phyloP scores from a whole-genome alignment of 208 protist genomes.

The Trypanosoma caninum region DNA sequence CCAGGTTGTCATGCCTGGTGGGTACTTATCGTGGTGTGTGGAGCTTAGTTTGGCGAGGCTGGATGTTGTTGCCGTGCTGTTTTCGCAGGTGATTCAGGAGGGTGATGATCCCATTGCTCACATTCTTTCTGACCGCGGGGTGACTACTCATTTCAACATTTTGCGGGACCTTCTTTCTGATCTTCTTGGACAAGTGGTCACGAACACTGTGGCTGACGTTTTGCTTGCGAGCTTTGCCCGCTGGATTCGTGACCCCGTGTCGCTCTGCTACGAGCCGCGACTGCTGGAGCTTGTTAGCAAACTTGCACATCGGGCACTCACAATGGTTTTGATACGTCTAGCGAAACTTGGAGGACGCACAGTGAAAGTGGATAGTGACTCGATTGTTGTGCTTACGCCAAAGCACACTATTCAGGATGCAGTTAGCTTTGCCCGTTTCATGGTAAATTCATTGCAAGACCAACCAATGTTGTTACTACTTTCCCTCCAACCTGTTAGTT shows the following conservation, averaged over 20 bases:
- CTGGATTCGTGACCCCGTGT: slow-evolving; percentile 82
- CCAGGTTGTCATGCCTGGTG: slow-evolving; percentile 77
- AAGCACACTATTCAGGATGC: slow-evolving; percentile 81
- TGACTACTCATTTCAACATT: slow-evolving; percentile 89
- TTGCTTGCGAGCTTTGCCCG: slow-evolving; percentile 78
- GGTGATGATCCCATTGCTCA: slow-evolving; percentile 75
- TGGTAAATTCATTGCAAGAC: slow-evolving; percentile 75
- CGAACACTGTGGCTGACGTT: slow-evolving; percentile 58
- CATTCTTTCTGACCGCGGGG: slow-evolving; percentile 71
- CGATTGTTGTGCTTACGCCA: slow-evolving; percentile 72
- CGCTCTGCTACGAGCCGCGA: slow-evolving; percentile 80
- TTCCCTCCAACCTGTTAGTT: slow-evolving; percentile 68
- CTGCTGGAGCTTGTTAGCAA: slow-evolving; percentile 71
- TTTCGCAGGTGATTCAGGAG: slow-evolving; percentile 88
- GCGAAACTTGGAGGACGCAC: slow-evolving; percentile 82
- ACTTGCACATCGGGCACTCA: slow-evolving; percentile 78
- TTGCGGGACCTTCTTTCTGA: slow-evolving; percentile 84
- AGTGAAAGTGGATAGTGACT: slow-evolving; percentile 70
- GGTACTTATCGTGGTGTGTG: slow-evolving; percentile 78
- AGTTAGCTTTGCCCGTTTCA: slow-evolving; percentile 69
- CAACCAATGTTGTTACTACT: slow-evolving; percentile 89
- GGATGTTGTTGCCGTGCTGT: slow-evolving; percentile 85
- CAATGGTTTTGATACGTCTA: slow-evolving; percentile 68
- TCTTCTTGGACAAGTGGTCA: slow-evolving; percentile 66
- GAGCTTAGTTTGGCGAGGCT: slow-evolving; percentile 85